phyloP scores from a whole-genome alignment of 2,329 filamentous ascomycete species.

The Sporothrix mexicana region DNA sequence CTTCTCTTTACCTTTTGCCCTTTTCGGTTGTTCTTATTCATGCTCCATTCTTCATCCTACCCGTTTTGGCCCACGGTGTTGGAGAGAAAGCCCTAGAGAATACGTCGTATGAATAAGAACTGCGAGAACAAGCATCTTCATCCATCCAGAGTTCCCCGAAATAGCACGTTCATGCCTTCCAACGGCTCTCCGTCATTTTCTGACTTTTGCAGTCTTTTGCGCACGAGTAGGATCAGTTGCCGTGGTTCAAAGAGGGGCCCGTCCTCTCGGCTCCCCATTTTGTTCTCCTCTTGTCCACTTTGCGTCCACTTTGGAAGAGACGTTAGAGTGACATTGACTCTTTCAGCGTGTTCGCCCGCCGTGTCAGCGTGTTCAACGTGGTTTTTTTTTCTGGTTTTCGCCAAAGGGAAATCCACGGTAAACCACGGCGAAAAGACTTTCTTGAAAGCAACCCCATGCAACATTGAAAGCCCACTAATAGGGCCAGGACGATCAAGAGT shows the following conservation, averaged over 20 bases:
- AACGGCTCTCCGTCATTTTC: too few species aligned
- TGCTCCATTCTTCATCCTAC: slow-evolving; percentile 11
- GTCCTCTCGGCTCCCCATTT: neutral
- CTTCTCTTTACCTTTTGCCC: too few species aligned
- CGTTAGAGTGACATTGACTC: neutral
- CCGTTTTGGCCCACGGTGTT: slow-evolving; percentile 1
- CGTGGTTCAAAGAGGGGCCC: slow-evolving; percentile 1
- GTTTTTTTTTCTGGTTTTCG: neutral
- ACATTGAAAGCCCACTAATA: slow-evolving; percentile 20
- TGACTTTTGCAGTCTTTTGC: too few species aligned
- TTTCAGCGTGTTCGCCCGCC: too few species aligned
- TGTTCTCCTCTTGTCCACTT: neutral
- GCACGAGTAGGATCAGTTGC: slow-evolving; percentile 19
- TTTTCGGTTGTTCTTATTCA: neutral
- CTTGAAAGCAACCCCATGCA: slow-evolving; percentile 24
- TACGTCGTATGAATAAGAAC: neutral
- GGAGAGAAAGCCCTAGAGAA: neutral
- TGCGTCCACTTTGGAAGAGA: slow-evolving; percentile 4
- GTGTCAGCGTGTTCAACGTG: too few species aligned
- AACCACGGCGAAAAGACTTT: neutral
- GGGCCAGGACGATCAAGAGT: slow-evolving; percentile 22
- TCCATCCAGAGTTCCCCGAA: slow-evolving; percentile 18
- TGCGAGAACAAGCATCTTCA: neutral
- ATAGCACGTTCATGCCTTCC: slow-evolving; percentile 5
- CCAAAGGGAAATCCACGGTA: neutral